phyloP scores from a whole-genome alignment of 2,329 filamentous ascomycete species.

The Pochonia chlamydosporia region DNA sequence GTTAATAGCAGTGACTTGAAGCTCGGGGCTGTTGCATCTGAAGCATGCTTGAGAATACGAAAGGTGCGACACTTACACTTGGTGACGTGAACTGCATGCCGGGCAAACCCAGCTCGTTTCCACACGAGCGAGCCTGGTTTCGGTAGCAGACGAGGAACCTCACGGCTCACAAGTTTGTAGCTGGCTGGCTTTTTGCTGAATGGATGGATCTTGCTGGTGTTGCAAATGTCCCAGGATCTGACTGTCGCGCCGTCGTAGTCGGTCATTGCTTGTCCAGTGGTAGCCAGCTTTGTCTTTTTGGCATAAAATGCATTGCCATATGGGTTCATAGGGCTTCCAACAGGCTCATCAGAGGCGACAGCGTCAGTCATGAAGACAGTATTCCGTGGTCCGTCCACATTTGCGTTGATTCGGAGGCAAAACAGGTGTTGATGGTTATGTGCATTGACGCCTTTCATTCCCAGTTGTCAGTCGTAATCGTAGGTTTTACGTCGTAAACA shows the following conservation, averaged over 20 bases:
- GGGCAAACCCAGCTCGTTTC: slow-evolving; percentile 83
- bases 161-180: slow-evolving; percentile 86
- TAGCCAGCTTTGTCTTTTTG: slow-evolving; percentile 73
- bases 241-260: slow-evolving; percentile 78
- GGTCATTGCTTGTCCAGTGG: slow-evolving; percentile 60
- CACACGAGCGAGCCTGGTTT: slow-evolving; percentile 78
- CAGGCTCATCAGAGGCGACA: slow-evolving; percentile 61
- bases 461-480: too few species aligned
- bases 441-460: slow-evolving; percentile 71
- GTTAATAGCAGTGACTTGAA: too few species aligned
- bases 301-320: slow-evolving; percentile 91
- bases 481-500: too few species aligned
- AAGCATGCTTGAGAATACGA: neutral
- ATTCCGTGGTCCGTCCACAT: slow-evolving; percentile 80
- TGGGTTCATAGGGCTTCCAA: slow-evolving; percentile 75
- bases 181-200: slow-evolving; percentile 78
- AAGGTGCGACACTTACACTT: slow-evolving; percentile 46
- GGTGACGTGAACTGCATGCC: slow-evolving; percentile 84
- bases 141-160: slow-evolving; percentile 72
- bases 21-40: too few species aligned
- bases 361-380: slow-evolving; percentile 82
- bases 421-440: slow-evolving; percentile 97
- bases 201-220: slow-evolving; percentile 77
- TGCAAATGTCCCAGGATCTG: slow-evolving; percentile 86
- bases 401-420: slow-evolving; percentile 81